Base-by-base conservation (phyloP, 2,329 filamentous ascomycete genomes). In the Pseudogymnoascus sp. region DNA sequence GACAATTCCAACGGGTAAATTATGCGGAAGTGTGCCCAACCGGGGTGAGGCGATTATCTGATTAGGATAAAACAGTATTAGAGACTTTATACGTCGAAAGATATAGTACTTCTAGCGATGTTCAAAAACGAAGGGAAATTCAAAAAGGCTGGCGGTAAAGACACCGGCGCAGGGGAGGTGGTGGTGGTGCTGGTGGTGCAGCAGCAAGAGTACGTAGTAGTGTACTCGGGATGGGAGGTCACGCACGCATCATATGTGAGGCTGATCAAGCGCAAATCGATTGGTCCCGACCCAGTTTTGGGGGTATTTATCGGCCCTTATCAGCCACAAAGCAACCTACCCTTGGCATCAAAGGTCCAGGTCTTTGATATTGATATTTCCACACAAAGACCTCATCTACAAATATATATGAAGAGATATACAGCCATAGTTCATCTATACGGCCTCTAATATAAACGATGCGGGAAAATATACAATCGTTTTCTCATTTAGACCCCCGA, bases 171-270 rank as follows among this genome's bases (percentile, higher is more conserved):
- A 6, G 35, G 35, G 35, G 7, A 8, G 30, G 43, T 33, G 30
- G 30, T 33, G 4, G 30, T 33, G 6, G 35, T 37, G 47, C 25
- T 35, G 47, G 47, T 53, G 15, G 47, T 53, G 47, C 15, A 33
- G n/a, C 28, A 53, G 12, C 6, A 18, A 18, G 47, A 7, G 47
- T 53, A 53, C 47, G 47, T 53, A 53, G 47, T 25, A 35, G 47
- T 53, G 47, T 53, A 53, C 28, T 53, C 47, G 15, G 47, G 28
- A 53, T 53, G 47, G 47, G 47, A 53, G 47, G 47, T 53, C 47
- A 53, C 47, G 47, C 47, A 53, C 47, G 47, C 47, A 53, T 53
- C 47, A 53, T 53, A 53, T 53, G 47, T 53, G 47, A 53, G 47
- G 47, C 47, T 53, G 47, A 53, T 53, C 47, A 53, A 33, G 47